These are phyloP conservation scores for Elasticomyces elasticus DNA, from an alignment of 495 filamentous ascomycete species.

Conservation along the genomic window DNA sequence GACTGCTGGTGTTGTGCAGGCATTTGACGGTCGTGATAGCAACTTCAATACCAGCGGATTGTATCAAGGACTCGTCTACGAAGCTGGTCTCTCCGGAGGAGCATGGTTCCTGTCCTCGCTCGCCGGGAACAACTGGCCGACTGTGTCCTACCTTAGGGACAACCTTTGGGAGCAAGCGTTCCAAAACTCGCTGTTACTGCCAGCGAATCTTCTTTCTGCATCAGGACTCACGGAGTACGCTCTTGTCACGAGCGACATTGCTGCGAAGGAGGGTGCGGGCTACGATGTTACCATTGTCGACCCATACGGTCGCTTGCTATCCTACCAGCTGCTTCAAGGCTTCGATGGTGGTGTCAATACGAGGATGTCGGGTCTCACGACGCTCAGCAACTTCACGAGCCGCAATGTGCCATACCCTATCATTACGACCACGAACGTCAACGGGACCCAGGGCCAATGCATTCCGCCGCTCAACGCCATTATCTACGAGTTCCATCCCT, in stretches of 20 bases:
- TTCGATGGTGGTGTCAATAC: slow-evolving; percentile 33
- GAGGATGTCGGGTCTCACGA: slow-evolving; percentile 29
- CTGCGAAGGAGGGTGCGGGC: slow-evolving; percentile 33
- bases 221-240: slow-evolving; percentile 23
- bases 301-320: slow-evolving; percentile 35
- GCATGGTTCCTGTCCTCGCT: slow-evolving; percentile 38
- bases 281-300: slow-evolving; percentile 37
- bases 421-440: slow-evolving; percentile 31
- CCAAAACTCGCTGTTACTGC: slow-evolving; percentile 27
- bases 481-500: slow-evolving; percentile 40
- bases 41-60: slow-evolving; percentile 33
- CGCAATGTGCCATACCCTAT: slow-evolving; percentile 38
- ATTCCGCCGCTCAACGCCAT: slow-evolving; percentile 30
- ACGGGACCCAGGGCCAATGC: slow-evolving; percentile 30
- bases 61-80: slow-evolving; percentile 39
- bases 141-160: slow-evolving; percentile 30
- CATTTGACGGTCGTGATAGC: slow-evolving; percentile 35
- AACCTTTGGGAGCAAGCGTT: slow-evolving; percentile 35
- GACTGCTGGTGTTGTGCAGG: slow-evolving; percentile 39
- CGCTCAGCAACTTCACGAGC: slow-evolving; percentile 31
- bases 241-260: slow-evolving; percentile 27
- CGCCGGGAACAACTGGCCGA: slow-evolving; percentile 38
- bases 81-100: slow-evolving; percentile 39
- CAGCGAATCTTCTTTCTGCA: slow-evolving; percentile 16
- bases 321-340: slow-evolving; percentile 33